Evolutionary conservation across 2,329 filamentous ascomycete species (phyloP).

Genomic region (Diaporthe vexans): DNA sequence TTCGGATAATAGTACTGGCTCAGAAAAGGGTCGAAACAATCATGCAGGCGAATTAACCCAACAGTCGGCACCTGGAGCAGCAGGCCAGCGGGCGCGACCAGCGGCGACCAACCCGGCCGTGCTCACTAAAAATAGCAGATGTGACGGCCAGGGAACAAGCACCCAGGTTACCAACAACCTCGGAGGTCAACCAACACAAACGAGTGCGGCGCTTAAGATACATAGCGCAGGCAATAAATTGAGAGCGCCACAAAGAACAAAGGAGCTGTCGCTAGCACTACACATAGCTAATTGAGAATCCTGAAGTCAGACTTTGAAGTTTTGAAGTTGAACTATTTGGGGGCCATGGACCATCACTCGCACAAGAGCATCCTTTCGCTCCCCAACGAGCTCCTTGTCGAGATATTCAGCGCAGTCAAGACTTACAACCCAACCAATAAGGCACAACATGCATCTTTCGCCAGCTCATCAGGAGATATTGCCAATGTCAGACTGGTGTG

Average conservation of each 20-base stretch:
- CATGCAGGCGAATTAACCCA: background rate
- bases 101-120: background rate
- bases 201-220: conserved; percentile 6
- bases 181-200: background rate
- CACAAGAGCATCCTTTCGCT: conserved; percentile 28
- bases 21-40: conserved; percentile 14
- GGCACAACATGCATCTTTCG: background rate
- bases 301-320: background rate
- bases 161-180: background rate
- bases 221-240: background rate
- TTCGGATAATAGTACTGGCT: background rate
- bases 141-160: background rate
- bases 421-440: conserved; percentile 19
- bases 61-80: background rate
- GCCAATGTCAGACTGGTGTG: conserved; percentile 35
- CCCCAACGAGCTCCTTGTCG: conserved; percentile 36
- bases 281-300: background rate
- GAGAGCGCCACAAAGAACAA: background rate
- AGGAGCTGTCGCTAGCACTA: background rate
- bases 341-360: background rate
- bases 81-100: conserved; percentile 3
- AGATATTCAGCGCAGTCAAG: conserved; percentile 34
- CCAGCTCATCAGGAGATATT: conserved; percentile 32
- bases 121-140: conserved; percentile 14
- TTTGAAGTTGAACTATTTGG: background rate